These are phyloP conservation scores for Zoysia matrella DNA, from an alignment of 202 grass and related monocot species.

Conservation along the genomic window DNA sequence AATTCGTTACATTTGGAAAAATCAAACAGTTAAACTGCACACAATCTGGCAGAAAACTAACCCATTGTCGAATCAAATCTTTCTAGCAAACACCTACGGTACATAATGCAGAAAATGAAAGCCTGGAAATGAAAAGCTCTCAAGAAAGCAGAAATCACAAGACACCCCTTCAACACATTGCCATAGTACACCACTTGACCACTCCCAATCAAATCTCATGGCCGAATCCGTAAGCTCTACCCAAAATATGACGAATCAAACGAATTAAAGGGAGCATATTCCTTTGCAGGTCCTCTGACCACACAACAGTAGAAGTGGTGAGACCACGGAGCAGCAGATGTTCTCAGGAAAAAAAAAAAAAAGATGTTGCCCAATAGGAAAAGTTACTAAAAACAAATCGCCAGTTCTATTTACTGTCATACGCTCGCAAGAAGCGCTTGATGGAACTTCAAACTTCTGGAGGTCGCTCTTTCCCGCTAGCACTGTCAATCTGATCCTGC, in stretches of 20 bases:
- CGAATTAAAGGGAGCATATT: background rate
- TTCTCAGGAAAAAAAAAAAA: background rate
- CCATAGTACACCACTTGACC: background rate
- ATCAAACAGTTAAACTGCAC: no score
- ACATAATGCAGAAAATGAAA: background rate
- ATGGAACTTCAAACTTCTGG: conserved; percentile 4
- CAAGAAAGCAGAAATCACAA: background rate
- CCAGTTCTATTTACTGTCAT: conserved; percentile 23
- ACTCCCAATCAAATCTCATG: background rate
- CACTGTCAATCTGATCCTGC: conserved; percentile 26
- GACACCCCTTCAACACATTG: background rate
- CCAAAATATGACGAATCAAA: conserved; percentile 18
- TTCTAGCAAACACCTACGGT: background rate
- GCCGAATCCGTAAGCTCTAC: background rate
- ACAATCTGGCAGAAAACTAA: background rate
- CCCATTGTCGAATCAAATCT: background rate
- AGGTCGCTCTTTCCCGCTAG: background rate
- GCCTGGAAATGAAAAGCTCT: background rate
- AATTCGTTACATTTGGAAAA: no score
- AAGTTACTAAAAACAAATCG: background rate
- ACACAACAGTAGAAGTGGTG: background rate
- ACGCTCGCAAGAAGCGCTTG: background rate
- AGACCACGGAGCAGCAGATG: background rate
- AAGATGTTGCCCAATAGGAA: background rate
- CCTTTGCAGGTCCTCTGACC: background rate